Percentiles rank a stretch among this genome's conserved stretches.
These are phyloP conservation scores for Salix purpurea DNA, from an alignment of 345 rosid species.

Conservation along the genomic window DNA sequence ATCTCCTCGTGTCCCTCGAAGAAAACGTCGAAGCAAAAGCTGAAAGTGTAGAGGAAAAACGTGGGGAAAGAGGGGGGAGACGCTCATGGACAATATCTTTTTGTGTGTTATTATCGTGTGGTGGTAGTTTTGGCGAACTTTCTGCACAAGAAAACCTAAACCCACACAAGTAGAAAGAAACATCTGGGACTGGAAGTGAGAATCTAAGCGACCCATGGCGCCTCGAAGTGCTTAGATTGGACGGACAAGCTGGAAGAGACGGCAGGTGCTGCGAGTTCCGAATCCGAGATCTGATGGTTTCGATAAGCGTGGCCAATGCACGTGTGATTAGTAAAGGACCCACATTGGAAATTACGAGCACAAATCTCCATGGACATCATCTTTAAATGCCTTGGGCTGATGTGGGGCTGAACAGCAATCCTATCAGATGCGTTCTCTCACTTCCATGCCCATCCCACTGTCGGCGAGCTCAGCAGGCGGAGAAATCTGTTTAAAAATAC, in stretches of 20 bases:
- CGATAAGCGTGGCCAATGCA: conserved; percentile 19
- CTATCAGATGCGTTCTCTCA: not conserved
- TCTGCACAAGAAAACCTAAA: no score
- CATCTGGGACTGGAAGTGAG: not conserved
- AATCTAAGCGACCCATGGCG: not conserved
- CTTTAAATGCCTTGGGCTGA: conserved; percentile 9
- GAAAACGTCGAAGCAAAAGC: not conserved
- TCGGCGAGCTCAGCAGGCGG: conserved; percentile 26
- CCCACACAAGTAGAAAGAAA: not conserved
- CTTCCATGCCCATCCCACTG: conserved; percentile 13
- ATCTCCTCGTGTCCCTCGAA: not conserved
- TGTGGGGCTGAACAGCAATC: conserved; percentile 20
- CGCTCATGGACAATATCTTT: no score
- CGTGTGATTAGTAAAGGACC: conserved; percentile 23
- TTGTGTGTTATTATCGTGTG: no score
- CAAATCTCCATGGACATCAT: conserved; percentile 15
- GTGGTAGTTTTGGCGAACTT: no score
- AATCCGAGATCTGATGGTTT: conserved; percentile 9
- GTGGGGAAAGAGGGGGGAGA: no score
- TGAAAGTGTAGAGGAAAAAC: not conserved
- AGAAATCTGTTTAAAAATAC: not conserved
- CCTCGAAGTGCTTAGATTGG: not conserved
- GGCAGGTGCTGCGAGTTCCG: conserved; percentile 16
- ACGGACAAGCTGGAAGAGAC: not conserved
- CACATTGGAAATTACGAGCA: conserved; percentile 6